Conservation (phyloP, 2,329 filamentous ascomycete species). For the Pestalotiopsis sp. region DNA sequence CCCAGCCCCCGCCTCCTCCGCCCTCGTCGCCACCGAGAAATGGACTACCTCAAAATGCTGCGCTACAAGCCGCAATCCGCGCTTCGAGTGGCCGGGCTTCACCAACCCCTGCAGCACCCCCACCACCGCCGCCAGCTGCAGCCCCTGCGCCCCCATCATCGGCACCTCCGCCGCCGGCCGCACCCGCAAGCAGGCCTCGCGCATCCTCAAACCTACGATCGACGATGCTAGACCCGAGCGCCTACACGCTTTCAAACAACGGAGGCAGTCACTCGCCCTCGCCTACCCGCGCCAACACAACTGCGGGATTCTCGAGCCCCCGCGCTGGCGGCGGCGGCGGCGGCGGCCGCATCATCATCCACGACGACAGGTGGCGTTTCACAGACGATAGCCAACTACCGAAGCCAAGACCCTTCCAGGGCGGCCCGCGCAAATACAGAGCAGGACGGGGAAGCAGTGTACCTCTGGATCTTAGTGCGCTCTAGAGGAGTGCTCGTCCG, state of each 20-base stretch:
- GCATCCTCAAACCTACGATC: constrained; percentile 51
- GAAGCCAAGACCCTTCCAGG: constrained; percentile 79
- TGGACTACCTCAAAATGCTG: constrained; percentile 35
- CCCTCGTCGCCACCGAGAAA: constrained; percentile 35
- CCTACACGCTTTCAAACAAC: constrained; percentile 67
- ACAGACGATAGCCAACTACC: constrained; percentile 80
- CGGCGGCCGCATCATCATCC: constrained; percentile 56
- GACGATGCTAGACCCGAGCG: constrained; percentile 72
- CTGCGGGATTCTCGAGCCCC: constrained; percentile 32
- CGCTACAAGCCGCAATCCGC: constrained; percentile 41
- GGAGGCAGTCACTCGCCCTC: constrained; percentile 51
- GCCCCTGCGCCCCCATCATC: constrained; percentile 44
- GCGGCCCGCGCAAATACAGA: constrained; percentile 77
- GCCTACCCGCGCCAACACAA: constrained; percentile 48
- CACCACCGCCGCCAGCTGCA: constrained; percentile 33
- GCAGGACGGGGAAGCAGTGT: constrained; percentile 94
- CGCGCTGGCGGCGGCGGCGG: constrained; percentile 20
- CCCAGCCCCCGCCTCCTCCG: constrained; percentile 36
- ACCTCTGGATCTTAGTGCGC: constrained; percentile 76
- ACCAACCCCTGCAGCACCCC: constrained; percentile 36
- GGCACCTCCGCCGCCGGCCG: constrained; percentile 30
- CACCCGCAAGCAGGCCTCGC: constrained; percentile 38
- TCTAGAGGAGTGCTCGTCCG: constrained; percentile 34
- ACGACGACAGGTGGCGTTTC: constrained; percentile 85
- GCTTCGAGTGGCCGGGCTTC: constrained; percentile 35